phyloP scores from a whole-genome alignment of 2,329 filamentous ascomycete species.

The Penicillium sp. region DNA sequence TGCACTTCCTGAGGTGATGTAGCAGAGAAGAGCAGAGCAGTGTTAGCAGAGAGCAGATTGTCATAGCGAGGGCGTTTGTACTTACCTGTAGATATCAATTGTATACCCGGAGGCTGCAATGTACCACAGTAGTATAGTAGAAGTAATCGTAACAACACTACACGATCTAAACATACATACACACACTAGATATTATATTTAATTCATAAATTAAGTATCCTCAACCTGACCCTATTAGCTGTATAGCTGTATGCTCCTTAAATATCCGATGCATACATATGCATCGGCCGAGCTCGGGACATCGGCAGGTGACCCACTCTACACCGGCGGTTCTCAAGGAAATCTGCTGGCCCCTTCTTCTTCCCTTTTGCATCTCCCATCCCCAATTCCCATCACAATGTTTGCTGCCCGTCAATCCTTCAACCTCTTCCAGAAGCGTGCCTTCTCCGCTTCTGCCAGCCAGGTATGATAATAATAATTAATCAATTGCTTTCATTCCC shows the following conservation, averaged over 20 bases:
- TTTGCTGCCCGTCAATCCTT: slow-evolving; percentile 68
- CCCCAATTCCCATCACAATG: slow-evolving; percentile 59
- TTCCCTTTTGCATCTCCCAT: slow-evolving; percentile 24
- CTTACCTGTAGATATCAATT: no score
- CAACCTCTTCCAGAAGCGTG: slow-evolving; percentile 70
- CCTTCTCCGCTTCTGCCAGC: slow-evolving; percentile 79
- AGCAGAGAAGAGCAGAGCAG: background rate
- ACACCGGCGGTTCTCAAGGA: background rate
- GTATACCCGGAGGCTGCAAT: no score
- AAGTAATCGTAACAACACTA: no score
- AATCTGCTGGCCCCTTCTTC: slow-evolving; percentile 16
- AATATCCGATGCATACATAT: background rate
- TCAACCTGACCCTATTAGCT: no score
- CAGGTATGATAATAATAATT: no score
- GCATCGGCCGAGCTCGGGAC: slow-evolving; percentile 24
- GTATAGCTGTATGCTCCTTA: no score
- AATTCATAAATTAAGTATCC: no score
- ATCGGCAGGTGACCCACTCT: slow-evolving; percentile 24
- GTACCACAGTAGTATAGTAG: no score
- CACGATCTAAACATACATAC: no score
- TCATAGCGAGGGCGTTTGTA: slow-evolving; percentile 38
- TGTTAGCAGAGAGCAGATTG: no score
- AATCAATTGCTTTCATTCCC: slow-evolving; percentile 24
- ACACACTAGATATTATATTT: no score
- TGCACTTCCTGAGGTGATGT: slow-evolving; percentile 75